Evolutionary conservation across 2,329 filamentous ascomycete genomes (phyloP), one percentile per base, ranked within the genome.

Genomic region (Graphilbum sp.): DNA sequence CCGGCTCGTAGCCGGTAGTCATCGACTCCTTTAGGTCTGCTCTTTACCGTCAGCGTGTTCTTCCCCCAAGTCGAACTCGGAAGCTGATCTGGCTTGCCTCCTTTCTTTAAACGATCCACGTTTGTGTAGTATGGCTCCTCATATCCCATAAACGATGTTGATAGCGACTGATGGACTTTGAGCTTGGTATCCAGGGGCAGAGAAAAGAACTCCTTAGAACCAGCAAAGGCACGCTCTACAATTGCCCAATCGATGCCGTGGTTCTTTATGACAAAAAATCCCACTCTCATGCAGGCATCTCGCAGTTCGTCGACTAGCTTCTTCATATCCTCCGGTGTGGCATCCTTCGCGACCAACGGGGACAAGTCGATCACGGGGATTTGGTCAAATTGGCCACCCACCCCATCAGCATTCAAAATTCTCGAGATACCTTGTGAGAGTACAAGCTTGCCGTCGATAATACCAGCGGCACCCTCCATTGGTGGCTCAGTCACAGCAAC

Each of bases 231-330:
- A 2, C 48, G 40, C 6, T 50, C 39, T 4, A 50, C 53, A 11
- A 51, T 36, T 20, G 51, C 47, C 3, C 53, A 32, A 0, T 57
- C 42, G 23, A 69, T 60, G 3, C 64, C 10, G 27, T 29, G 27
- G 27, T 29, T 29, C 27, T 29, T 29, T 9, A 29, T 29, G 51
- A 71, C 71, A 51, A 72, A 71, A 52, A 72, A 72, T 17, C 35
- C 35, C 15, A 41, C 35, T 17, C 32, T 24, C 30, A 21, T 30
- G 33, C 39, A 37, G 21, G 35, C 40, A 30, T 36, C 35, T 7
- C 23, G 27, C 15, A 29, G 27, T 15, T 29, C 27, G 5, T 29
- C 27, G 27, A 29, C 27, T 15, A 29, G 27, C 27, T 15, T 9
- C 8, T 29, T 12, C 27, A 29, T 29, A 15, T 29, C 27, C 27